Conservation (phyloP, 2,329 filamentous ascomycete genomes). For the Fusarium sacchari region DNA sequence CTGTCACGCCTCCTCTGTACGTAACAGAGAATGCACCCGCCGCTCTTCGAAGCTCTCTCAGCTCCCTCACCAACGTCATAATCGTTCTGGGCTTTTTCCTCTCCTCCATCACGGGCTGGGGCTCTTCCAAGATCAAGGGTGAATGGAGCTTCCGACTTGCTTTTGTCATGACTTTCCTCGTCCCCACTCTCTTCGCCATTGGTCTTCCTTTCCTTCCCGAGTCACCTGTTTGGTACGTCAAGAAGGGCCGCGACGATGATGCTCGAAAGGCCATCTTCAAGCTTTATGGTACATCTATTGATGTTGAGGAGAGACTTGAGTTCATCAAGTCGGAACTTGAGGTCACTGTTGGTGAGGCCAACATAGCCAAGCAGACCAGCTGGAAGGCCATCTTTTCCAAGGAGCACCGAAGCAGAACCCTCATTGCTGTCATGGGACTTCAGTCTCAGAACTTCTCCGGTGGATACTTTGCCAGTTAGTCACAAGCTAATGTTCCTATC, state of each 20-base stretch:
- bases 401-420: slow-evolving; percentile 40
- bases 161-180: slow-evolving; percentile 45
- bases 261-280: slow-evolving; percentile 42
- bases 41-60: slow-evolving; percentile 41
- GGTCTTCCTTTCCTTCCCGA: slow-evolving; percentile 43
- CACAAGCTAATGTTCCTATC: rapidly evolving
- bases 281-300: slow-evolving; percentile 34
- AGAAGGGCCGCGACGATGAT: slow-evolving; percentile 43
- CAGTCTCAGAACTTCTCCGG: slow-evolving; percentile 46
- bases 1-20: slow-evolving; percentile 42
- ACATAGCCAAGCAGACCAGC: slow-evolving; percentile 41
- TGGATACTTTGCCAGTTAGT: slow-evolving; percentile 46
- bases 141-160: slow-evolving; percentile 43
- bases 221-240: slow-evolving; percentile 45
- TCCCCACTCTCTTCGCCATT: slow-evolving; percentile 39
- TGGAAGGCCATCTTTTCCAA: slow-evolving; percentile 46
- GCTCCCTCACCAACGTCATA: slow-evolving; percentile 45
- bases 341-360: slow-evolving; percentile 35
- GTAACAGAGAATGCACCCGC: slow-evolving; percentile 46
- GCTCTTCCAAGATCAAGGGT: slow-evolving; percentile 41
- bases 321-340: slow-evolving; percentile 45
- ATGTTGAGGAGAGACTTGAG: slow-evolving; percentile 38
- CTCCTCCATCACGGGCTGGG: slow-evolving; percentile 43
- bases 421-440: slow-evolving; percentile 42
- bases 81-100: slow-evolving; percentile 46